phyloP scores from a whole-genome alignment of 371 early-diverging fungal genomes.

The Mortierella polycephala region DNA sequence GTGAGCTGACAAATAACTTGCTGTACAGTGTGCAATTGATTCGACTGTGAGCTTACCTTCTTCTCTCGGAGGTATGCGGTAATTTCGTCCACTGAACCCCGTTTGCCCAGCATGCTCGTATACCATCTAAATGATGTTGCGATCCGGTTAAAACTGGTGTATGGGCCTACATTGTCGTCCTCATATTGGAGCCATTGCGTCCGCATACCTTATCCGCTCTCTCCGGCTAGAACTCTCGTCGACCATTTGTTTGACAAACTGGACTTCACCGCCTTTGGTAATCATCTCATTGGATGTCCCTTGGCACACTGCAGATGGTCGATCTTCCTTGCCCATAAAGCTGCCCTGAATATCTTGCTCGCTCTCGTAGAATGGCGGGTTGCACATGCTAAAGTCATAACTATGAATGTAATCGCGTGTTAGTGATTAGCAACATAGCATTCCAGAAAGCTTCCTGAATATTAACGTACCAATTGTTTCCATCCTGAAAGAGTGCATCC shows the following conservation, averaged over 20 bases:
- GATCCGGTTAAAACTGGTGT: neutral
- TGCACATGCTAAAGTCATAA: slow-evolving; percentile 50
- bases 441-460: neutral
- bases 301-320: slow-evolving; percentile 47
- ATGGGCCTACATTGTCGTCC: neutral
- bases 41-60: slow-evolving; percentile 13
- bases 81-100: slow-evolving; percentile 24
- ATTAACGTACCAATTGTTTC: slow-evolving; percentile 11
- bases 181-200: neutral
- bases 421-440: neutral
- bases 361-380: slow-evolving; percentile 50
- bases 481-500: slow-evolving; percentile 8
- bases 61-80: slow-evolving; percentile 19
- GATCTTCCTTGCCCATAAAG: slow-evolving; percentile 14
- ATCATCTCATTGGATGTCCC: slow-evolving; percentile 62
- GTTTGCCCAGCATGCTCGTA: slow-evolving; percentile 50
- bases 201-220: slow-evolving; percentile 31
- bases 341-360: slow-evolving; percentile 42
- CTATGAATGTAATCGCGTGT: slow-evolving; percentile 22
- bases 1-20: neutral
- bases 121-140: slow-evolving; percentile 31
- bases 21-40: neutral
- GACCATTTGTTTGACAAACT: slow-evolving; percentile 58
- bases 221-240: slow-evolving; percentile 53
- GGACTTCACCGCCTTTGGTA: slow-evolving; percentile 64